Percentiles rank a stretch among this genome's conserved stretches.
These are phyloP conservation scores for Gonapodya sp. DNA, from an alignment of 192 early-diverging fungal genomes.

Conservation along the genomic window DNA sequence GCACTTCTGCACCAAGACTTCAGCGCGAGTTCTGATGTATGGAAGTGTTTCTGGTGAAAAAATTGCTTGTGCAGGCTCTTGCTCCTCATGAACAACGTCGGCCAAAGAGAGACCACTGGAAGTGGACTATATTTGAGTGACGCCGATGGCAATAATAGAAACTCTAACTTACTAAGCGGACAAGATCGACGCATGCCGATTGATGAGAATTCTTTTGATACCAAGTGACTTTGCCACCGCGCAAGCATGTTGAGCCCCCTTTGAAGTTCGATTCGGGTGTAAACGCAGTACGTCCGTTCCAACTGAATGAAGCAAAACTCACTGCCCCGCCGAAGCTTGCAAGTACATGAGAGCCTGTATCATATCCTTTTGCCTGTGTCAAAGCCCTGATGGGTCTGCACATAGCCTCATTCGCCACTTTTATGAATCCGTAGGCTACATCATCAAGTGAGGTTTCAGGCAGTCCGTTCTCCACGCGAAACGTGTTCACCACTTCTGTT, in stretches of 20 bases:
- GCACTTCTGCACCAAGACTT: slow-evolving; percentile 35
- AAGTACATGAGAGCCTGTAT: slow-evolving; percentile 69
- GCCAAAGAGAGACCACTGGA: slow-evolving; percentile 74
- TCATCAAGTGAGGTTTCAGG: slow-evolving; percentile 64
- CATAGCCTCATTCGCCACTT: slow-evolving; percentile 95
- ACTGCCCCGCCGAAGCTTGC: slow-evolving; percentile 90
- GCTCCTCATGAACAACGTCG: slow-evolving; percentile 85
- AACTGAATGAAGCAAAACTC: slow-evolving; percentile 11
- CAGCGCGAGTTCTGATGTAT: not conserved
- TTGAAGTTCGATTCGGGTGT: not conserved
- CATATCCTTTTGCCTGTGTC: slow-evolving; percentile 87
- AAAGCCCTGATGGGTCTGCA: slow-evolving; percentile 85
- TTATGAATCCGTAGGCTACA: slow-evolving; percentile 86
- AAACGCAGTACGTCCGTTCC: not conserved
- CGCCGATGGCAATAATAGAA: slow-evolving; percentile 57
- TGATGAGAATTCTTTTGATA: slow-evolving; percentile 20
- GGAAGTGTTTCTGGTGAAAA: slow-evolving; percentile 30
- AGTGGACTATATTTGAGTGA: slow-evolving; percentile 86
- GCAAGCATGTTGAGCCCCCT: slow-evolving; percentile 90
- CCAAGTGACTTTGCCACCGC: slow-evolving; percentile 81
- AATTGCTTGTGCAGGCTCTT: slow-evolving; percentile 54
- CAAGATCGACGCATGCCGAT: not conserved
- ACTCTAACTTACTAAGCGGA: slow-evolving; percentile 47
- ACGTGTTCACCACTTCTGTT: slow-evolving; percentile 51
- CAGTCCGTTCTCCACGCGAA: not conserved